Conservation (phyloP, 495 filamentous ascomycete genomes). For the Neurospora tetraspora region DNA sequence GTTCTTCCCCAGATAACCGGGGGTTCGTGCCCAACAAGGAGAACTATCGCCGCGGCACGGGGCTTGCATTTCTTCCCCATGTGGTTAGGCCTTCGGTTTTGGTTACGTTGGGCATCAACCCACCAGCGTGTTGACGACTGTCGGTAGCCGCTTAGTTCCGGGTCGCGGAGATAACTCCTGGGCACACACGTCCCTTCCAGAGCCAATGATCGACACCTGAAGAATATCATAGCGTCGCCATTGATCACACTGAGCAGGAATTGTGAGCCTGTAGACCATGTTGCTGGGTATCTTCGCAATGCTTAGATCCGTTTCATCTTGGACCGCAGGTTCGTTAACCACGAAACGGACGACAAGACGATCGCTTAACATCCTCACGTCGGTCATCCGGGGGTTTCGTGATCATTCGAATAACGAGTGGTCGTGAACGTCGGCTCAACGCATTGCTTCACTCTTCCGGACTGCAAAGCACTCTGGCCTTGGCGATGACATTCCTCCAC, state of each 20-base stretch:
- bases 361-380: not conserved
- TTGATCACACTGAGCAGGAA: not conserved
- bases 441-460: constrained; percentile 19
- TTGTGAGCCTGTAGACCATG: not conserved
- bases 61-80: not conserved
- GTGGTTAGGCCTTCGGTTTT: not conserved
- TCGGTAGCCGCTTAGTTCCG: not conserved
- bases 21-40: not conserved
- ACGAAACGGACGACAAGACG: not conserved
- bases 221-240: not conserved
- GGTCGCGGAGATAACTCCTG: not conserved
- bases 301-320: not conserved
- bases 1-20: not conserved
- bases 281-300: not conserved
- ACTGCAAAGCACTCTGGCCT: constrained; percentile 43
- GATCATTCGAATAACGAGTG: not conserved
- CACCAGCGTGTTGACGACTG: not conserved
- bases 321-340: not conserved
- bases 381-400: not conserved
- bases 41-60: not conserved
- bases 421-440: constrained; percentile 1
- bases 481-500: constrained; percentile 44
- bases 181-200: not conserved
- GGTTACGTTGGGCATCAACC: not conserved
- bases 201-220: not conserved